Base-by-base conservation (phyloP, 495 filamentous ascomycete genomes). In the Pseudotulostoma volvatum region DNA sequence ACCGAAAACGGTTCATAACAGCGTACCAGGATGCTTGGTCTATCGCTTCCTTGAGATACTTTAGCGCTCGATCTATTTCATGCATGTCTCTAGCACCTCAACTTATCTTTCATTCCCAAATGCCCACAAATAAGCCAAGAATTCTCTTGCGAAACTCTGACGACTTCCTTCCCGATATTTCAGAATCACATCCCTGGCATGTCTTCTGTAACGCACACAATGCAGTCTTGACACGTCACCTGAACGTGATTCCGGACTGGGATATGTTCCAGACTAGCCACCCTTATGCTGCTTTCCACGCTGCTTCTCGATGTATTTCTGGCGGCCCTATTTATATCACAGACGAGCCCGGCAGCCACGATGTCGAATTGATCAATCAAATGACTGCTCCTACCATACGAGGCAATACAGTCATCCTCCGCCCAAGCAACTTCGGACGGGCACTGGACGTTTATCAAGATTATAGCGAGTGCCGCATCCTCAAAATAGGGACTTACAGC, bases 251-350 rank as follows among this genome's bases (percentile, higher is more conserved):
- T 9, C 86, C 86, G 0, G 90, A 97, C 56, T 97, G 90, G 90
- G 90, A 96, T 56, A 96, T 97, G 90, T 97, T 97, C 56, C 90
- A 97, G 52, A 93, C 90, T 1, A 63, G 63, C 18, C 82, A 88
- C 49, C 61, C 70, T 1, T 90, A 81, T 46, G 77, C 77, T 1
- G 68, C 67, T 0, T 90, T 87, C 57, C 90, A 97, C 38, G 90
- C 81, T 19, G 85, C 90, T 8, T 86, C 84, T 8, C 70, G 90
- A 11, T 93, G 84, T 55, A 71, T 97, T 7, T 83, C 77, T 36
- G 90, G 90, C 1, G 90, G 90, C 1, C 90, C 88, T 0, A 76
- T 97, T 30, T 93, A 87, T 43, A 82, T 97, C 48, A 96, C 90
- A 2, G 90, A 97, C 49, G 69, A 73, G 8, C 88, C 87, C 0